Evolutionary conservation across 164 flowering plant species (phyloP), one percentile per base, ranked within the genome.

Genomic region (Platanus orientalis): DNA sequence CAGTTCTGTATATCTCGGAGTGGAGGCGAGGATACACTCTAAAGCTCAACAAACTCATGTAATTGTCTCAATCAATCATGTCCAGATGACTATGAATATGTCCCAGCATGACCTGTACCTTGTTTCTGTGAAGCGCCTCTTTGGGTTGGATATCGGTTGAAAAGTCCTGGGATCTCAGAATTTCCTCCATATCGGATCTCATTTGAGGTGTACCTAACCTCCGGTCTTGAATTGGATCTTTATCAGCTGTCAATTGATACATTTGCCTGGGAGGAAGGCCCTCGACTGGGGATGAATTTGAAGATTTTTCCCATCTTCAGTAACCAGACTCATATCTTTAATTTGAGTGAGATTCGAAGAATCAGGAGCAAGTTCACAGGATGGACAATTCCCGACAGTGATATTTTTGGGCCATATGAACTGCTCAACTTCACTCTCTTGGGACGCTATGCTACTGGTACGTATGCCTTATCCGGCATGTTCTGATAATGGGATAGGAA

Each of bases 111-210:
- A 57, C 83, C 82, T 6, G 58, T 29, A 1, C 28, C 51, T 30
- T 93, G 98, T 67, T 78, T 79, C 53, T 94, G 98, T 73, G 83
- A 84, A 40, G 88, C 78, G 6, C 98, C 98, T 55, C 54, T 94
- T 48, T 67, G 68, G 30, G 80, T 94, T 73, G 93, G 82, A 54
- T 94, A 86, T 71, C 86, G 97, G 36, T 70, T 94, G 67, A 90
- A 89, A 66, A 90, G 97, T 77, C 98, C 98, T 60, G 88, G 92
- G n/a, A 71, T 90, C 64, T 79, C 83, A 26, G 65, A 71, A 65
- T 92, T 90, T 54, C 58, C 5, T 56, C 80, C 93, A 34, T 88
- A 88, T 54, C 3, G 16, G 32, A 14, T 17, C 30, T 0, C 0
- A 23, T 92, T 90, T 78, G 76, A 75, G 68, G 32, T 27, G 32